A percentile compares a stretch with the other conserved stretches of the same genome.
Evolutionary conservation across 345 rosid genomes (phyloP).

Genomic region (Corchorus olitorius): DNA sequence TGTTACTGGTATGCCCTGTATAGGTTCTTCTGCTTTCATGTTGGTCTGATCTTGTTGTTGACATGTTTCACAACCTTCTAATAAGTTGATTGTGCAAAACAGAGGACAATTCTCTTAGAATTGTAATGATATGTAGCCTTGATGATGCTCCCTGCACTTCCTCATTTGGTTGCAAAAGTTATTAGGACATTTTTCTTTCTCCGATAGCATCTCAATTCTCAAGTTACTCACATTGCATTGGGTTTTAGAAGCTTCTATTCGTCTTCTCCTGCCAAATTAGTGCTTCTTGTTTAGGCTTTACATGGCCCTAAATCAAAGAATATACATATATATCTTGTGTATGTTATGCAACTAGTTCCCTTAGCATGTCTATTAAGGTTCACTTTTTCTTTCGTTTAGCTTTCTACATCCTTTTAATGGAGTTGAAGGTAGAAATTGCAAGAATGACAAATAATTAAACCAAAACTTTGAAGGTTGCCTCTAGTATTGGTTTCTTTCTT

Average conservation of each 20-base stretch:
- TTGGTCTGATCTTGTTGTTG: neutral
- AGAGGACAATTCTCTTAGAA: neutral
- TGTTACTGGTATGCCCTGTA: neutral
- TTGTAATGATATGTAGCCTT: neutral
- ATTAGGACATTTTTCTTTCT: neutral
- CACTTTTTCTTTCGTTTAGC: neutral
- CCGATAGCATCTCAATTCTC: neutral
- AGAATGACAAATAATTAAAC: constrained; percentile 13
- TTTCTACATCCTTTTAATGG: neutral
- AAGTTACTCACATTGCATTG: neutral
- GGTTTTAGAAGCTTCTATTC: constrained; percentile 1
- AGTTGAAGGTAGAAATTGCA: constrained; percentile 1
- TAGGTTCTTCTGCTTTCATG: constrained; percentile 4
- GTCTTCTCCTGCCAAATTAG: neutral
- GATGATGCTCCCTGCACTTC: neutral
- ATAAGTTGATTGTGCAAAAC: neutral
- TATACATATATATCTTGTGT: constrained; percentile 2
- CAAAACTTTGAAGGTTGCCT: neutral
- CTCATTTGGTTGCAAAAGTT: neutral
- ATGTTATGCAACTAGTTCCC: neutral
- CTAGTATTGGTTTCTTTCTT: constrained; percentile 15
- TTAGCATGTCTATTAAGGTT: neutral
- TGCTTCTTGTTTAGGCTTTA: neutral
- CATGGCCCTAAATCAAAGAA: neutral
- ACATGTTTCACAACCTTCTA: neutral